phyloP scores from a whole-genome alignment of 1,139 yeast species.

The Saccharomycopsis hybrid region DNA sequence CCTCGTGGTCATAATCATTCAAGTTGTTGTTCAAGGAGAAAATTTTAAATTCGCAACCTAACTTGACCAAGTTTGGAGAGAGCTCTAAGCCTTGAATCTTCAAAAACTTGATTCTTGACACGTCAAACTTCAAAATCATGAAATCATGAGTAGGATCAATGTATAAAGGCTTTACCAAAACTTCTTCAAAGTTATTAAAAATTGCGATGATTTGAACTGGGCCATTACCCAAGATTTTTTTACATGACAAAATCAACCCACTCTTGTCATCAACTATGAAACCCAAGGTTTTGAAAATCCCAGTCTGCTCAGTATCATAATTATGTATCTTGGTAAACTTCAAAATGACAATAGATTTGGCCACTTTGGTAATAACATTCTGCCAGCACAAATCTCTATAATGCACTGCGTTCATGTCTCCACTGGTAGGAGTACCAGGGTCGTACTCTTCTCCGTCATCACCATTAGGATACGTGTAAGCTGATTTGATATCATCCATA shows the following conservation, averaged over 20 bases:
- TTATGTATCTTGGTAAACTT: conserved; percentile 83
- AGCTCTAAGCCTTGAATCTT: conserved; percentile 58
- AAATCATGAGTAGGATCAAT: conserved; percentile 87
- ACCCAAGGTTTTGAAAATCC: conserved; percentile 89
- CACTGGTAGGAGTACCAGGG: conserved; percentile 21
- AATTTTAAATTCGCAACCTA: conserved; percentile 88
- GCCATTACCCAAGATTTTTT: conserved; percentile 95
- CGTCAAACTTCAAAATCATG: conserved; percentile 74
- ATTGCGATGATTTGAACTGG: conserved; percentile 89
- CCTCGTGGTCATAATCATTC: conserved; percentile 87
- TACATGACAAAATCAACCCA: conserved; percentile 83
- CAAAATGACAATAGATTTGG: conserved; percentile 80
- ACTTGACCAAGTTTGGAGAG: conserved; percentile 75
- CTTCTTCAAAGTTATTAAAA: conserved; percentile 92
- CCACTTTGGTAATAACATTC: conserved; percentile 72
- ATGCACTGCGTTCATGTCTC: conserved; percentile 21
- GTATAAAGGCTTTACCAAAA: conserved; percentile 74
- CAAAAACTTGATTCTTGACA: conserved; percentile 67
- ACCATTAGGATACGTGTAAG: conserved; percentile 19
- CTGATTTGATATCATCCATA: conserved; percentile 20
- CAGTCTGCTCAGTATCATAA: conserved; percentile 79
- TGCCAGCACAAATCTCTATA: conserved; percentile 49
- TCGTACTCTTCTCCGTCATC: conserved; percentile 18
- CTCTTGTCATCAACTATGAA: conserved; percentile 81
- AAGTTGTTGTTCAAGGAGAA: conserved; percentile 21